Evolutionary conservation across 116 monocot species (phyloP).

Genomic region (Trichopus zeylanicus): DNA sequence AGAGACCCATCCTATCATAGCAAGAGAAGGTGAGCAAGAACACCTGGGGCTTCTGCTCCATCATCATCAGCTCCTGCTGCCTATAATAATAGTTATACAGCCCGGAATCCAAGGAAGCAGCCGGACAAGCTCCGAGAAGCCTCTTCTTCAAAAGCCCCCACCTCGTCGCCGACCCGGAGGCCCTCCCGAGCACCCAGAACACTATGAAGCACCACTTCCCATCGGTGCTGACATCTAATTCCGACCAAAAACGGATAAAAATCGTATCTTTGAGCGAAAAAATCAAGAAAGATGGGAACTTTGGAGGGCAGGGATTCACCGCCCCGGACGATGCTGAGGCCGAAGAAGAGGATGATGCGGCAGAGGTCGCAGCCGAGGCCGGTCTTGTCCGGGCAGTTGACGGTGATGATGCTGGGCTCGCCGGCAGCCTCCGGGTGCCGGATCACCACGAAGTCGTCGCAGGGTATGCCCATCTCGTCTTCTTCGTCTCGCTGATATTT

Average conservation of each 20-base stretch:
- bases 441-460: slow-evolving; percentile 68
- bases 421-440: slow-evolving; percentile 41
- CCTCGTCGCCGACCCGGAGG: slow-evolving; percentile 15
- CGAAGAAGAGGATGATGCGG: slow-evolving; percentile 81
- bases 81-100: slow-evolving; percentile 41
- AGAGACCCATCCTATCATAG: slow-evolving; percentile 62
- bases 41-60: slow-evolving; percentile 36
- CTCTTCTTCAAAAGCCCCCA: slow-evolving; percentile 63
- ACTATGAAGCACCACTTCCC: slow-evolving; percentile 92
- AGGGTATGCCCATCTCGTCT: slow-evolving; percentile 35
- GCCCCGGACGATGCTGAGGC: slow-evolving; percentile 73
- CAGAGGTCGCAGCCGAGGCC: slow-evolving; percentile 91
- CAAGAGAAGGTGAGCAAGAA: slow-evolving; percentile 90
- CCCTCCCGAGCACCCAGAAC: slow-evolving; percentile 72
- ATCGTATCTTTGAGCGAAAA: not conserved
- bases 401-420: slow-evolving; percentile 60
- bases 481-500: not conserved
- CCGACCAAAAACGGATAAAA: not conserved
- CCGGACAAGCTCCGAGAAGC: slow-evolving; percentile 51
- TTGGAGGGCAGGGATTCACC: slow-evolving; percentile 13
- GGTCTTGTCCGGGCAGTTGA: slow-evolving; percentile 94
- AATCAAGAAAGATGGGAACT: not conserved
- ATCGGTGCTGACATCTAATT: slow-evolving; percentile 75
- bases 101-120: slow-evolving; percentile 16
- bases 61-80: slow-evolving; percentile 20